phyloP scores from a whole-genome alignment of 768 basidiomycete genomes.

The Lentinus brumalis region DNA sequence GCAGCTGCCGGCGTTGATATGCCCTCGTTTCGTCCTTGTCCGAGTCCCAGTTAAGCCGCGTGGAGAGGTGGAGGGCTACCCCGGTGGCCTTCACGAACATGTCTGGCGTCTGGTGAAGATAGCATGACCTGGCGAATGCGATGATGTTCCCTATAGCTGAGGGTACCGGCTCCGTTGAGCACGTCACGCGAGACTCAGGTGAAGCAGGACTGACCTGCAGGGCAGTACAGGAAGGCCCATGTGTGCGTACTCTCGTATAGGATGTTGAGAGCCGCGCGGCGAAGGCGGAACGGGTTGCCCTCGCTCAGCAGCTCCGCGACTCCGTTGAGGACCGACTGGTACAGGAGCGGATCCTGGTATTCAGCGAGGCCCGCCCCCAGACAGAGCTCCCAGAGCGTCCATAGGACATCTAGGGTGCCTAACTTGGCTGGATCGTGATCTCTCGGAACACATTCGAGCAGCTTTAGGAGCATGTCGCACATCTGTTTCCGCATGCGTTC shows the following conservation, averaged over 20 bases:
- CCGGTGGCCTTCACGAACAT: constrained; percentile 4
- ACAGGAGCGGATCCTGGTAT: not conserved
- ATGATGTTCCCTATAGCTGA: constrained; percentile 2
- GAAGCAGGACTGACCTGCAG: not conserved
- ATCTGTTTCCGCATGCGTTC: not conserved
- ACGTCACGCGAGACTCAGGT: not conserved
- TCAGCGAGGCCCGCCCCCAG: not conserved
- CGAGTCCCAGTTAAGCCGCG: not conserved
- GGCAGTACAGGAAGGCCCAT: constrained; percentile 5
- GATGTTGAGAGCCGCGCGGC: constrained; percentile 8
- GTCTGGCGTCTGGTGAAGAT: not conserved
- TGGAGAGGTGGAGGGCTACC: constrained; percentile 2
- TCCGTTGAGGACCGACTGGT: not conserved
- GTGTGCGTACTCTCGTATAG: constrained; percentile 6
- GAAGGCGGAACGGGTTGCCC: constrained; percentile 7
- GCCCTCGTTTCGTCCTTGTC: not conserved
- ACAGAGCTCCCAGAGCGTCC: constrained; percentile 11
- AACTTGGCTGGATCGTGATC: not conserved
- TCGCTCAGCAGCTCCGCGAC: constrained; percentile 4
- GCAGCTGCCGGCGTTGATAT: not conserved
- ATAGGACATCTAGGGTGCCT: constrained; percentile 1
- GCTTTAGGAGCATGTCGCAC: constrained; percentile 4
- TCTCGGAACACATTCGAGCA: not conserved
- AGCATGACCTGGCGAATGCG: not conserved
- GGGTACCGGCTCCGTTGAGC: too few relatives aligned